These are phyloP conservation scores for Kodamaea plutei DNA, from an alignment of 1,139 yeast species.

Conservation along the genomic window DNA sequence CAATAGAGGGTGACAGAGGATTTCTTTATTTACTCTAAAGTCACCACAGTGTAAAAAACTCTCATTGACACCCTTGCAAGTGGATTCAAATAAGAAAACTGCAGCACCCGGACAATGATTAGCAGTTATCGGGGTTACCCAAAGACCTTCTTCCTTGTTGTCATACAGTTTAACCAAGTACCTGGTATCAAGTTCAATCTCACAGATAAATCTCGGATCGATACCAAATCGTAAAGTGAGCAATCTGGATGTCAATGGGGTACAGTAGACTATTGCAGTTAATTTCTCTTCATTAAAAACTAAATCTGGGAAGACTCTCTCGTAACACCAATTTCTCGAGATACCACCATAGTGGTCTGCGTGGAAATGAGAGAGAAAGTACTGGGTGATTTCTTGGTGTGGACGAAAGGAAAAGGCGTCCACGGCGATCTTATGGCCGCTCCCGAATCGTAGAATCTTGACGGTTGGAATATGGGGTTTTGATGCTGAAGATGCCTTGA, in stretches of 20 bases:
- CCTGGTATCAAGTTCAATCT: constrained; percentile 42
- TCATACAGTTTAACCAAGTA: constrained; percentile 24
- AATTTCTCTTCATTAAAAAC: constrained; percentile 34
- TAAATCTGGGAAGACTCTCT: constrained; percentile 31
- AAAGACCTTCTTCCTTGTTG: constrained; percentile 40
- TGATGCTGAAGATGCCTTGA: constrained; percentile 13
- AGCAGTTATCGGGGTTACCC: constrained; percentile 70
- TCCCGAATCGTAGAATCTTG: constrained; percentile 45
- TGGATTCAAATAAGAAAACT: constrained; percentile 66
- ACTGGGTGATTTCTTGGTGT: constrained; percentile 42
- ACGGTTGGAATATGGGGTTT: constrained; percentile 49
- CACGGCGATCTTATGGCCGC: constrained; percentile 44
- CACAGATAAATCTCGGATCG: constrained; percentile 46
- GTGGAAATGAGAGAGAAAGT: constrained; percentile 80
- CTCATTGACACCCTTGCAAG: constrained; percentile 21
- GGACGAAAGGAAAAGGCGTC: constrained; percentile 65
- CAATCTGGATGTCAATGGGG: constrained; percentile 61
- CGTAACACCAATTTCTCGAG: constrained; percentile 64
- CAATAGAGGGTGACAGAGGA: constrained; percentile 35
- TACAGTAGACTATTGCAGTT: constrained; percentile 55
- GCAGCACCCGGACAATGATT: constrained; percentile 97
- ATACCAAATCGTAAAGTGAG: constrained; percentile 53
- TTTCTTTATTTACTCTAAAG: constrained; percentile 62
- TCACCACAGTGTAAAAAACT: constrained; percentile 84
- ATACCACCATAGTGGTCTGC: constrained; percentile 92